Conservation (phyloP, 1,284 basidiomycete genomes). For the Fistulinella cinereoalba region DNA sequence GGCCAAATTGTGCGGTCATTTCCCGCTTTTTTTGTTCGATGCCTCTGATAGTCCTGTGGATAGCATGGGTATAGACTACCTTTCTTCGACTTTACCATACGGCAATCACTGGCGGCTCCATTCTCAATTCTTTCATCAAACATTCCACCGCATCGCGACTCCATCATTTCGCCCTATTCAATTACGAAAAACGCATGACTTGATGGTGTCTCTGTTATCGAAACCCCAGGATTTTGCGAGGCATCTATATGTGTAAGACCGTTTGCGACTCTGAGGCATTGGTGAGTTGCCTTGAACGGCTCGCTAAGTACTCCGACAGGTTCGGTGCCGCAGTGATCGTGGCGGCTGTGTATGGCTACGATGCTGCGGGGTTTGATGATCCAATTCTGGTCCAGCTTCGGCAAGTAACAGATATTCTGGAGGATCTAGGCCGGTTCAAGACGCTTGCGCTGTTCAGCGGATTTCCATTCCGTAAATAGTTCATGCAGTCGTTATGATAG, state of each 20-base stretch:
- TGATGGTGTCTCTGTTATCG: conserved; percentile 13
- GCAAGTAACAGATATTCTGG: conserved; percentile 3
- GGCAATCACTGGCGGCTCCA: no score
- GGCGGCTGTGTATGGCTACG: conserved; percentile 25
- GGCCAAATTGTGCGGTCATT: conserved; percentile 16
- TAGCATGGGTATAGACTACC: conserved; percentile 25
- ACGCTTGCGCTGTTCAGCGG: conserved; percentile 13
- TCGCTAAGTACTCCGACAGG: conserved; percentile 8
- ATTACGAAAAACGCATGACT: conserved; percentile 18
- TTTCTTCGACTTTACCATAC: conserved; percentile 21
- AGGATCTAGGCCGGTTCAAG: conserved; percentile 17
- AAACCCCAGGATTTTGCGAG: conserved; percentile 2
- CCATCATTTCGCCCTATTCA: conserved; percentile 21
- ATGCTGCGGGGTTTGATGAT: conserved; percentile 13
- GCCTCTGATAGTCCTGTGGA: background rate
- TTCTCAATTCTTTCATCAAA: conserved; percentile 27
- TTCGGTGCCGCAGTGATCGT: conserved; percentile 21
- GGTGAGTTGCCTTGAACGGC: background rate
- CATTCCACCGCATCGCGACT: conserved; percentile 18
- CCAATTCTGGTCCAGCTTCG: conserved; percentile 19
- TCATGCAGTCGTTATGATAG: background rate
- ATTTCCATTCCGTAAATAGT: conserved; percentile 21
- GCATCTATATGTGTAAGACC: conserved; percentile 21
- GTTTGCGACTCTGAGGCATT: background rate
- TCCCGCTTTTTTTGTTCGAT: background rate